Evolutionary conservation across 768 basidiomycete species (phyloP), one percentile per base, ranked within the genome.

Genomic region (Termitomyces sp.): DNA sequence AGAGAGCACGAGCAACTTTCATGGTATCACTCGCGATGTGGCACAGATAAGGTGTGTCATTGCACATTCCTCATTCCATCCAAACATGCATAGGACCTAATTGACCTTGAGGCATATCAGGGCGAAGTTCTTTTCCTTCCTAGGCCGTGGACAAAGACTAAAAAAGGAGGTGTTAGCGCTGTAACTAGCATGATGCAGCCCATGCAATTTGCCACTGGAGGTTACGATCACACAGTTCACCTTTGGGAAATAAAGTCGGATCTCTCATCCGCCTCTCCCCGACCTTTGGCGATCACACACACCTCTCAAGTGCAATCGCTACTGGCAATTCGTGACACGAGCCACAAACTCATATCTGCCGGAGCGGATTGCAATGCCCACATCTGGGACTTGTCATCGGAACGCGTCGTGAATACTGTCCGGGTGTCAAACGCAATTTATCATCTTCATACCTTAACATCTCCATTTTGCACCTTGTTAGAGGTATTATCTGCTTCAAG

Each of bases 311-410:
- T 85, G 15, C 77, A 83, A 51, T 77, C 78, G 13, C 70, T 84
- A 6, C 66, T 84, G 3, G 66, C 78, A 13, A 67, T 80, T 38
- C 68, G 73, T 28, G 80, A 83, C 64, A 76, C 78, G 0, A 81
- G 78, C 57, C 75, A 76, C 62, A 84, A 82, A 66, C 73, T 82
- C 15, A 57, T 79, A 18, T 77, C 81, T 22, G 77, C 79, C 13
- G 78, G 81, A 42, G 82, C 81, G 18, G 82, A 84, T 67, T 77
- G 81, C 66, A 75, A 70, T 56, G 72, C 81, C 46, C 72, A 73
- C 54, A 45, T 81, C 16, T 84, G 73, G 71, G 84, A 84, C 67
- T 63, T 84, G 20, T 73, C 79, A 13, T 77, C 81, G 22, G 77
- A 79, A 66, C 76, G 79, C 8, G 74, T 79, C 38, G 71, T 74